Percentiles rank a stretch among this genome's conserved stretches.
Conservation (phyloP, 2,329 filamentous ascomycete species). For the Dactylonectria macrodidyma region DNA sequence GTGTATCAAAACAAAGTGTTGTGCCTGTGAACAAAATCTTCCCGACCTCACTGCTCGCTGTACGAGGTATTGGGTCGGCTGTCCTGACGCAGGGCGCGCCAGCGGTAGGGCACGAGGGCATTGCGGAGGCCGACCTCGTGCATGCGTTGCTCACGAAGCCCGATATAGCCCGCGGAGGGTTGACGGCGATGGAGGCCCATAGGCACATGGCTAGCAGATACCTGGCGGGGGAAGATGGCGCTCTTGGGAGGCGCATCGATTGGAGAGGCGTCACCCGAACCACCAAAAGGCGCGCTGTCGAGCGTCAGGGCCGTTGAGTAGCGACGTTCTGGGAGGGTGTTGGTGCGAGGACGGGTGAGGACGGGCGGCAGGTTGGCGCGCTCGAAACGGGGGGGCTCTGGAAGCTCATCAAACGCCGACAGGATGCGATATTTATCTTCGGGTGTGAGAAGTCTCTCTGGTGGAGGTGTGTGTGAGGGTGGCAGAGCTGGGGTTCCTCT, state of each 20-base stretch:
- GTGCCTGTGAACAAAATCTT: background rate
- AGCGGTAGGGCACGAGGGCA: conserved; percentile 47
- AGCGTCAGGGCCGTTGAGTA: conserved; percentile 47
- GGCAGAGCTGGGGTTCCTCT: conserved; percentile 30
- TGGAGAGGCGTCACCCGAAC: conserved; percentile 40
- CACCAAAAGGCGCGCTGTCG: conserved; percentile 31
- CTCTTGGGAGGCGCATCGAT: conserved; percentile 41
- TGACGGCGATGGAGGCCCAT: conserved; percentile 40
- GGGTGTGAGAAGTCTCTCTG: conserved; percentile 34
- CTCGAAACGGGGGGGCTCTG: conserved; percentile 34
- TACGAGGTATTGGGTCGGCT: conserved; percentile 45
- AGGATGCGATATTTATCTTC: conserved; percentile 32
- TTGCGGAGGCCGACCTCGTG: conserved; percentile 46
- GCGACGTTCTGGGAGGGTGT: conserved; percentile 42
- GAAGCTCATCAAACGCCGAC: conserved; percentile 31
- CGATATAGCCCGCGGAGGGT: conserved; percentile 46
- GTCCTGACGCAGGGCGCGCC: conserved; percentile 42
- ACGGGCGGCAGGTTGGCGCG: conserved; percentile 30
- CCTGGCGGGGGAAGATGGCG: conserved; percentile 21
- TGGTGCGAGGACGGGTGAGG: conserved; percentile 38
- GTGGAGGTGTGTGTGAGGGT: conserved; percentile 35
- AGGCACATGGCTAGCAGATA: conserved; percentile 18
- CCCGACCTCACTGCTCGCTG: conserved; percentile 39
- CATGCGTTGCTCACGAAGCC: conserved; percentile 44
- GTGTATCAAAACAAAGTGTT: conserved; percentile 6